Conservation (phyloP, 805 yeast species). For the Saturnispora galanensis region DNA sequence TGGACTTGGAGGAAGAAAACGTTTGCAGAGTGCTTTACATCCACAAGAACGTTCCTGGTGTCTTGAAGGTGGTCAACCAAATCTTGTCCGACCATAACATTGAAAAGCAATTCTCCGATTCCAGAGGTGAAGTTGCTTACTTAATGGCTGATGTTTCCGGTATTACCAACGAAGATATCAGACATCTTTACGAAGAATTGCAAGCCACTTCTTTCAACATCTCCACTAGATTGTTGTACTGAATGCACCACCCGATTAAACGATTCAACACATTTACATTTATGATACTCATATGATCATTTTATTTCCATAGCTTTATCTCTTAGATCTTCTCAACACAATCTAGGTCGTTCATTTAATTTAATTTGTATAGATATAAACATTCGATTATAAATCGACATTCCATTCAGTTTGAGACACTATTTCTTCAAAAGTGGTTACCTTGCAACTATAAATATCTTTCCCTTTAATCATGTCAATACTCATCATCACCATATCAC, state of each 20-base stretch:
- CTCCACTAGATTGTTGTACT: conserved; percentile 83
- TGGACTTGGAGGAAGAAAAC: conserved; percentile 78
- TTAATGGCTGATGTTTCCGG: conserved; percentile 94
- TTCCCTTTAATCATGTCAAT: no score
- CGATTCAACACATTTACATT: no score
- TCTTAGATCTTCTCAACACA: not conserved
- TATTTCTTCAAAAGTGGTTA: no score
- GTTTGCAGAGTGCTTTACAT: conserved; percentile 90
- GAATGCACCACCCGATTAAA: conserved; percentile 13
- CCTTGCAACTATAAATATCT: no score
- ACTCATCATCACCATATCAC: no score
- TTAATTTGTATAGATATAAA: no score
- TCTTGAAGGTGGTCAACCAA: conserved; percentile 92
- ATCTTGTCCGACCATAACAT: conserved; percentile 90
- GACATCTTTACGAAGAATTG: conserved; percentile 71
- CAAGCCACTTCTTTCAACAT: conserved; percentile 87
- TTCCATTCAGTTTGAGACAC: no score
- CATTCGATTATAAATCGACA: no score
- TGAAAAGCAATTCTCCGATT: conserved; percentile 97
- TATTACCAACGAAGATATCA: conserved; percentile 75
- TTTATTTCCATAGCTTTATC: not conserved
- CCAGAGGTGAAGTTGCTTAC: conserved; percentile 92
- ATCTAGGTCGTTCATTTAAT: no score
- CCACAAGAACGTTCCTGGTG: conserved; percentile 98
- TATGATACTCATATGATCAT: not conserved